Conservation (phyloP, 2,329 filamentous ascomycete genomes). For the Verticillium nubilum region DNA sequence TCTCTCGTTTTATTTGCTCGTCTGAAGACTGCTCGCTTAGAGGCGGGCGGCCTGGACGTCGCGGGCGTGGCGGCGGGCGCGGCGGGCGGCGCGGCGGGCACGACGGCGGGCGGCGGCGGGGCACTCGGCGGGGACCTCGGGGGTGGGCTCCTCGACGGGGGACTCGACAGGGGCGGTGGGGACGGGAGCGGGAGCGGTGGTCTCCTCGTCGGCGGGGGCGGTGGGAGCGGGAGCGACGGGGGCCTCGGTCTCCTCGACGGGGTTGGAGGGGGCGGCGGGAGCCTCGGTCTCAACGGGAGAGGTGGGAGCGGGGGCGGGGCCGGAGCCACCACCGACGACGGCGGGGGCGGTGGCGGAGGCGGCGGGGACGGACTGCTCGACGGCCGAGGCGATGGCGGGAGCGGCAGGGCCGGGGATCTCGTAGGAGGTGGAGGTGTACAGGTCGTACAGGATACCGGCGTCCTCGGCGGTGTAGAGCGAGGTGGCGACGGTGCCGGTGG, state of each 20-base stretch:
- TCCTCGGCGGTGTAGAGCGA: slow-evolving; percentile 28
- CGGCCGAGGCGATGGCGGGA: slow-evolving; percentile 2
- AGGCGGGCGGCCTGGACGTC: slow-evolving; percentile 1
- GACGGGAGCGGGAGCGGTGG: slow-evolving; percentile 17
- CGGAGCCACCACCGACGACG: neutral
- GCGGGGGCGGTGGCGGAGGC: neutral
- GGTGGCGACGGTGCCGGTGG: slow-evolving; percentile 24
- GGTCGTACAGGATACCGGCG: slow-evolving; percentile 28
- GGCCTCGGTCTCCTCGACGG: slow-evolving; percentile 9
- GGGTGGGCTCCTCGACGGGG: neutral
- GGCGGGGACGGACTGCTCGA: slow-evolving; percentile 1
- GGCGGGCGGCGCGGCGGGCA: slow-evolving; percentile 10
- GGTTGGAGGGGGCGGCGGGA: slow-evolving; percentile 11
- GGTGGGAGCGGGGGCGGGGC: slow-evolving; percentile 2
- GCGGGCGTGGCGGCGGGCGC: slow-evolving; percentile 12
- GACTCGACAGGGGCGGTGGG: slow-evolving; percentile 14
- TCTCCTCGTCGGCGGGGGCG: slow-evolving; percentile 6
- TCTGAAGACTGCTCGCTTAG: neutral
- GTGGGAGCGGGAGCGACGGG: slow-evolving; percentile 11
- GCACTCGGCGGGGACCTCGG: neutral
- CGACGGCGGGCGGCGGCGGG: slow-evolving; percentile 5
- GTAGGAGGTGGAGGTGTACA: slow-evolving; percentile 23
- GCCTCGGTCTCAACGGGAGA: slow-evolving; percentile 12
- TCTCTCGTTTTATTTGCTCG: neutral
- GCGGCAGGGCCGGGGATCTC: slow-evolving; percentile 23